These are phyloP conservation scores for Pisolithus tinctorius DNA, from an alignment of 768 basidiomycete genomes.

Conservation along the genomic window DNA sequence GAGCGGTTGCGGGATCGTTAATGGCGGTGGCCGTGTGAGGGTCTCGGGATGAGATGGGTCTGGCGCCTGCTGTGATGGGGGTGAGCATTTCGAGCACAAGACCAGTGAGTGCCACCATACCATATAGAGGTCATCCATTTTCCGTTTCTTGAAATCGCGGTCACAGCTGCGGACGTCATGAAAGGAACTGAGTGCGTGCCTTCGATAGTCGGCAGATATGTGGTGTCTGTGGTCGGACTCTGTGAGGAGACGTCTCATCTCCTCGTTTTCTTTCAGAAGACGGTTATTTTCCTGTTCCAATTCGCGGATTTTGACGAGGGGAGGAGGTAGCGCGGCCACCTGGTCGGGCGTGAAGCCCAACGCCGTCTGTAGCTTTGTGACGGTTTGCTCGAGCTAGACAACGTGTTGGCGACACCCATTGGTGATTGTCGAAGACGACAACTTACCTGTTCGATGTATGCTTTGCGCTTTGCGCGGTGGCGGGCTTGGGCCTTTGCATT, in stretches of 20 bases:
- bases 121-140: conserved; percentile 55
- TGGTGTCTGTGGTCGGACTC: conserved; percentile 35
- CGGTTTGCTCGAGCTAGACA: conserved; percentile 72
- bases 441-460: conserved; percentile 82
- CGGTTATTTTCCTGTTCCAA: conserved; percentile 75
- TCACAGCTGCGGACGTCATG: conserved; percentile 45
- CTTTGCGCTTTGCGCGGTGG: conserved; percentile 88
- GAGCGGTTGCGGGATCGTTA: conserved; percentile 54
- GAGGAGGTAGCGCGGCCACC: conserved; percentile 64
- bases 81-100: not conserved
- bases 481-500: conserved; percentile 85
- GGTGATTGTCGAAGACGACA: not conserved
- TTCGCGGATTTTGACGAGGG: conserved; percentile 69
- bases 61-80: conserved; percentile 30
- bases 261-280: conserved; percentile 67
- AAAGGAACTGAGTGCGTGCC: conserved; percentile 40
- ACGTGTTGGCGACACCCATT: conserved; percentile 4
- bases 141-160: conserved; percentile 58
- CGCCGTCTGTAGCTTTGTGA: conserved; percentile 75
- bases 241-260: conserved; percentile 59
- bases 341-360: conserved; percentile 71
- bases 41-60: conserved; percentile 36
- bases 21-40: conserved; percentile 42
- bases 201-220: conserved; percentile 40
- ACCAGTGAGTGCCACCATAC: conserved; percentile 21